Conservation (phyloP, 163 green algal genomes). For the Scenedesmus sp. region DNA sequence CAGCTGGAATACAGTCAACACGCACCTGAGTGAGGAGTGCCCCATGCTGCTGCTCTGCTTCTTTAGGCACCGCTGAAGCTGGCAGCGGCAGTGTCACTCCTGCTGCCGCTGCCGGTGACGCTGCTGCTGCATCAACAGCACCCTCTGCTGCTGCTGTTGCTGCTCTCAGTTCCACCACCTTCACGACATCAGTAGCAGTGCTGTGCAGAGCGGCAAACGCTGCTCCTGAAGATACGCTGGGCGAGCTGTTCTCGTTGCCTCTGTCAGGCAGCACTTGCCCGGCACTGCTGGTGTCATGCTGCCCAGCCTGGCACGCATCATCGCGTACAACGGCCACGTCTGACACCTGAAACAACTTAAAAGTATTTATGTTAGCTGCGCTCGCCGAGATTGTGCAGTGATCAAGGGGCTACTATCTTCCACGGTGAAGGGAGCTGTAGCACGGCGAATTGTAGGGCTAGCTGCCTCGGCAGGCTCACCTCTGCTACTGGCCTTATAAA, state of each 20-base stretch:
- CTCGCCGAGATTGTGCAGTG: background rate
- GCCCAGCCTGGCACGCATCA: background rate
- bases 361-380: background rate
- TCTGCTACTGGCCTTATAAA: background rate
- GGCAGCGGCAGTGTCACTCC: background rate
- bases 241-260: background rate
- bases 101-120: background rate
- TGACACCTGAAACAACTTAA: background rate
- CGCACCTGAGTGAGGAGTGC: background rate
- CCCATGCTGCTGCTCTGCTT: background rate
- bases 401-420: background rate
- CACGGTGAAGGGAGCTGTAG: background rate
- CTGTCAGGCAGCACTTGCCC: background rate
- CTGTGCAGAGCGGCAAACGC: background rate
- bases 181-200: background rate
- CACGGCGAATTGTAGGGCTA: background rate
- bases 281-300: background rate
- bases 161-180: background rate
- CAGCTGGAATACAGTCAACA: background rate
- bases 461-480: background rate
- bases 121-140: background rate
- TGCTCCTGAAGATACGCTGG: background rate
- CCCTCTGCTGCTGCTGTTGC: background rate
- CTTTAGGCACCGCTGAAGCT: background rate
- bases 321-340: background rate